A percentile compares a stretch with the other conserved stretches of the same genome.
Conservation (phyloP, 2,329 filamentous ascomycete species). For the Xylariaceae sp. region DNA sequence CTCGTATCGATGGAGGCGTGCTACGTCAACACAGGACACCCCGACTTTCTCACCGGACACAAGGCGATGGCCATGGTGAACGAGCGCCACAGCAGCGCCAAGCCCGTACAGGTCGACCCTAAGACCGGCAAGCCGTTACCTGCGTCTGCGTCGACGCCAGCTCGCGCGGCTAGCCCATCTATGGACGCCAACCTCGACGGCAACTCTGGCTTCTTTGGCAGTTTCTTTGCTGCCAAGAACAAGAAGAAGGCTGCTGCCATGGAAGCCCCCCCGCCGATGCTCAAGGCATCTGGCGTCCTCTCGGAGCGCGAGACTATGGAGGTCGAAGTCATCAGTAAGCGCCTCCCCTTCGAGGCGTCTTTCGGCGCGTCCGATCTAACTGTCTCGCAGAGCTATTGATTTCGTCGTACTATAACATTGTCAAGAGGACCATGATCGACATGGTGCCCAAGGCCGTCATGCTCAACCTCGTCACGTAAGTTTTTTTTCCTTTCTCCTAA, state of each 20-base stretch:
- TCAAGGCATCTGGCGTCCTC: conserved; percentile 89
- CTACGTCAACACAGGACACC: conserved; percentile 98
- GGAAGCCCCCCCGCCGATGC: conserved; percentile 85
- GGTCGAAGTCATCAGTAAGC: conserved; percentile 95
- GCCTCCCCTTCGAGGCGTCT: no score
- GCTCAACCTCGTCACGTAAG: conserved; percentile 91
- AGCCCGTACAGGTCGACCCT: conserved; percentile 91
- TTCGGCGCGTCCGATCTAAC: no score
- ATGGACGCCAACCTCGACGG: conserved; percentile 39
- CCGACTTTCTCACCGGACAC: conserved; percentile 94
- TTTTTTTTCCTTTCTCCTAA: no score
- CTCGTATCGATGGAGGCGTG: conserved; percentile 92
- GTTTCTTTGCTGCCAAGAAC: conserved; percentile 98
- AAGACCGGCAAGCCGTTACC: conserved; percentile 96
- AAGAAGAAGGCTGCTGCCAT: conserved; percentile 99
- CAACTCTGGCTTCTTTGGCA: conserved; percentile 88
- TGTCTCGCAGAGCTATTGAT: conserved; percentile 71
- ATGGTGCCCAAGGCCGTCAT: conserved; percentile 99
- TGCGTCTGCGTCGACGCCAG: conserved; percentile 54
- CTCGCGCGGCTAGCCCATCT: conserved; percentile 68
- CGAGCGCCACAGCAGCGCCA: conserved; percentile 72
- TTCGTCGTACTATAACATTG: conserved; percentile 95
- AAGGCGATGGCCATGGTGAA: conserved; percentile 98
- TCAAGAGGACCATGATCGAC: conserved; percentile 96
- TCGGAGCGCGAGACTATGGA: conserved; percentile 93